Base-by-base conservation (phyloP, 2,329 filamentous ascomycete genomes). In the Phialophora chinensis region DNA sequence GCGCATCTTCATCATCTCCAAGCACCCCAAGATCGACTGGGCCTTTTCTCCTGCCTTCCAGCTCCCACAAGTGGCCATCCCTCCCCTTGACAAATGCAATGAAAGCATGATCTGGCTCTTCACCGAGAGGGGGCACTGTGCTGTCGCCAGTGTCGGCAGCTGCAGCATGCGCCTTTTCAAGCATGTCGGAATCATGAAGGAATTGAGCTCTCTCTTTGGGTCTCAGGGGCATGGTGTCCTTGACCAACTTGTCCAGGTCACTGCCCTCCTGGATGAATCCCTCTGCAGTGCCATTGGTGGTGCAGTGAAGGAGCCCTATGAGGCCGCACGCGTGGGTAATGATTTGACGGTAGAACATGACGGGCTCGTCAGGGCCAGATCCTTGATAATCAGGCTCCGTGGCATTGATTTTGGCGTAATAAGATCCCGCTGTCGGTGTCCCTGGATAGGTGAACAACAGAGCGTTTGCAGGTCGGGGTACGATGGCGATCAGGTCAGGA, bases 321-420 rank as follows among this genome's bases (percentile, higher is more conserved):
- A 84, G 77, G 0, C 86, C 86, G 71, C 86, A 88, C 0, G 85
- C 84, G 71, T 88, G 79, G 17, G 82, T 80, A 63, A 87, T 87
- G 1, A 83, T 87, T 70, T 88, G 86, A 66, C 80, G 82, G 74
- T 86, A 86, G 85, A 85, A 88, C 25, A 87, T 75, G 4, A 87
- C 80, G 0, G 85, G 84, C 65, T 87, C 85, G 1, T 77, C 69
- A 0, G 77, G 74, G 25, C 85, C 85, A 23, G 72, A 79, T 10
- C 80, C 80, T 3, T 77, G 70, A 70, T 87, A 87, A 8, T 77
- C 74, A 31, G 75, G 74, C 70, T 85, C 79, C 12, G 73, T 69
- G n/a, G 74, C 75, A 50, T 83, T 82, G 14, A 78, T 75, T 56
- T 75, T 72, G 66, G 78, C 67, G 69, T 79, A 83, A 59, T 81